Evolutionary conservation across 139 green algal species (phyloP), one percentile per base, ranked within the genome.

Genomic region (Closterium sp.): DNA sequence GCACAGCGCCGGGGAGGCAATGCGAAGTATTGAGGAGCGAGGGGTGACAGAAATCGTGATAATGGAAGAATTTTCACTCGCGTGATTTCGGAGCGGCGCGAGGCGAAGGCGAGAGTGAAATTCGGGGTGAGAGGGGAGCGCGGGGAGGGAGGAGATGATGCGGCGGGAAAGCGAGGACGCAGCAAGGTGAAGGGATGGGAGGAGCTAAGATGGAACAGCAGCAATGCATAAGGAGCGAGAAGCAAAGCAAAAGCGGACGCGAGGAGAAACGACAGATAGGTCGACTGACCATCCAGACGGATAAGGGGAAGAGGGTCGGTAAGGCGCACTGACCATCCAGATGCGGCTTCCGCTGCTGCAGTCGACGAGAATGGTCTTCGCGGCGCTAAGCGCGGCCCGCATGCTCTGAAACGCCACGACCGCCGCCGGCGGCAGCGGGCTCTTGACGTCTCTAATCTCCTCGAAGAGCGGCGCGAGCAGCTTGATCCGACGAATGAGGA

Each of bases 381-480:
- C 31, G n/a, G n/a, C 34, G n/a, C 87, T 28, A 19, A 93, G n/a
- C 87, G 88, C 87, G 28, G 31, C n/a, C 86, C 34, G n/a, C 86
- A 93, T 30, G 42, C 21, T 45, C 90, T 93, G 86, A 88, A 93
- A 92, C 30, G 22, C 87, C 88, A 85, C 31, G 2, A 87, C 31
- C n/a, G 87, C 90, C n/a, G 87, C 34, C 28, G 86, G 87, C 45
- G 90, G 86, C 19, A 93, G 90, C 87, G 90, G 90, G 88, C 31
- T 86, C 28, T 32, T n/a, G 28, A 88, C 89, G 30, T 91, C 89
- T n/a, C 89, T 29, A 30, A 91, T 42, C 89, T 91, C 90, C 90
- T 93, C 90, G 90, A 93, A 92, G n/a, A 93, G 86, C 28, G 86
- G 90, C 10, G 24, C 29, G n/a, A 93, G 86, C 31, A 93, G 31